phyloP scores from a whole-genome alignment of 2,329 filamentous ascomycete species.

The Diaporthe sp. region DNA sequence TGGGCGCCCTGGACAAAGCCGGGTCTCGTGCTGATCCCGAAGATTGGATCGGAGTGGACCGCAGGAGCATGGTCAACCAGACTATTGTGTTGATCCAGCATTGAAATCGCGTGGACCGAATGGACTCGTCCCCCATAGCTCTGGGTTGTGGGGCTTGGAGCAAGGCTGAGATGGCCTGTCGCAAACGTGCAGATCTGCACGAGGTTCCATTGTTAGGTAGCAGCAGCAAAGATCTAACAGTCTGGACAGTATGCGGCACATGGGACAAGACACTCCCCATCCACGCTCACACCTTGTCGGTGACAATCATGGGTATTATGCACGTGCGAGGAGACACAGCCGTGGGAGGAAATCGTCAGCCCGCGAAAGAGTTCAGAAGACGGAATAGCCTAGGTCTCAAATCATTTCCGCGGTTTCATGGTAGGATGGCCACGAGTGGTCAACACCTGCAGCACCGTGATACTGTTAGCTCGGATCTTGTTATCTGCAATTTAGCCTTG shows the following conservation, averaged over 20 bases:
- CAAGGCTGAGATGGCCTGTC: conserved; percentile 15
- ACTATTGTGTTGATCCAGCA: neutral
- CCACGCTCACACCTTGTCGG: neutral
- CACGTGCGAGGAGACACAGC: neutral
- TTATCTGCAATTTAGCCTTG: conserved; percentile 1
- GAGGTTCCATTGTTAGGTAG: conserved; percentile 18
- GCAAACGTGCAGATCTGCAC: conserved; percentile 18
- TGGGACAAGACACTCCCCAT: neutral
- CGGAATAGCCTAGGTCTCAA: neutral
- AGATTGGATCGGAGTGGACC: conserved; percentile 2
- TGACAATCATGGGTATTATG: neutral
- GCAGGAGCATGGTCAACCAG: conserved; percentile 3
- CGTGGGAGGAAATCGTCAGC: neutral
- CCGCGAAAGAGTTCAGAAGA: neutral
- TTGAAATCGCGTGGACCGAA: neutral
- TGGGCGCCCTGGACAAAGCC: neutral
- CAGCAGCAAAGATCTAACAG: neutral
- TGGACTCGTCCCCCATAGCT: conserved; percentile 14
- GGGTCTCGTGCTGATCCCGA: conserved; percentile 10
- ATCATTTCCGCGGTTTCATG: conserved; percentile 11
- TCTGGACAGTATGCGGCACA: neutral
- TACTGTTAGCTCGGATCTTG: neutral
- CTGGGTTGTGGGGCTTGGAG: conserved; percentile 5
- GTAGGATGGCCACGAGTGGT: neutral
- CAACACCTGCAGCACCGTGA: conserved; percentile 11